Evolutionary conservation across 2,329 filamentous ascomycete species (phyloP), one percentile per base, ranked within the genome.

Genomic region (Onygenales sp.): DNA sequence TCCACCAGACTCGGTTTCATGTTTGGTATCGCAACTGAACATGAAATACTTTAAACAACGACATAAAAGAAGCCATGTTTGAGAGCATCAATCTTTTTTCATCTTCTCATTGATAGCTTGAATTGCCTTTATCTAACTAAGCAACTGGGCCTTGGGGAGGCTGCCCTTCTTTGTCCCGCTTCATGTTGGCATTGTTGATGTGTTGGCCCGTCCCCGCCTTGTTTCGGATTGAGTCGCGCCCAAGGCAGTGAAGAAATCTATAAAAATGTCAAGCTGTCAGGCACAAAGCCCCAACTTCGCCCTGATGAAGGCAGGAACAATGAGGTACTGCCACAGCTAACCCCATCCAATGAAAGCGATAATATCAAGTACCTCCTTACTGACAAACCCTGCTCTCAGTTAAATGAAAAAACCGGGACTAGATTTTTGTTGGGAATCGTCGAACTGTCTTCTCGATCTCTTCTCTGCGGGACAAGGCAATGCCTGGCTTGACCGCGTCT

Each of bases 251-350:
- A 32, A 27, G 21, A 27, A 27, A 32, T 40, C 33, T 48, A 40
- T 49, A 32, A 49, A 49, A 49, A 32, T 39, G 17, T 49, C 3
- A 40, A 40, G 40, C 21, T 49, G 34, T 49, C 46, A 49, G 46
- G 46, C 46, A 40, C 17, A 39, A 49, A 49, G 46, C 46, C 46
- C 31, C 46, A 9, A 49, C 46, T 40, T 40, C 46, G 46, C 46
- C 46, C 40, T 10, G 46, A 40, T 17, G 10, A 40, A 27, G 36
- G 21, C 10, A 32, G 31, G 17, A 33, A 36, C 34, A n/a, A 48
- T 13, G 34, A 4, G 14, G 37, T 8, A 37, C 13, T n/a, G 33
- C 33, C 14, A 10, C 33, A 14, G 31, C 7, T 32, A 48, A 32
- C 33, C 37, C 45, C 9, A 7, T 14, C 33, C 45, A 37, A 48